Conservation (phyloP, 2,329 filamentous ascomycete species). For the Xylaria sp. region DNA sequence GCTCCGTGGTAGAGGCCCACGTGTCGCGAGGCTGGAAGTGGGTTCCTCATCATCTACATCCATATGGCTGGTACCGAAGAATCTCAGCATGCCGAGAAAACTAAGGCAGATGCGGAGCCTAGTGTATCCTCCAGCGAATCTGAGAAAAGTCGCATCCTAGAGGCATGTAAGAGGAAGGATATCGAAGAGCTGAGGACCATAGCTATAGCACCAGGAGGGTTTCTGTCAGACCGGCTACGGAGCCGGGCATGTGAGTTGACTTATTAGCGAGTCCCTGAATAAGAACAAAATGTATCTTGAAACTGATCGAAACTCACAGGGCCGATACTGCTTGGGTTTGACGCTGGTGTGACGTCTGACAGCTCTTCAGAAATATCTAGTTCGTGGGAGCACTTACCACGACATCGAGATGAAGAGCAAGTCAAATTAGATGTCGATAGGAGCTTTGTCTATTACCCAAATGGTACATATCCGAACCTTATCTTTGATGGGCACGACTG, state of each 20-base stretch:
- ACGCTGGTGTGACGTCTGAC: constrained; percentile 37
- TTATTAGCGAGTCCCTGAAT: constrained; percentile 13
- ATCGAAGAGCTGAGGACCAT: constrained; percentile 65
- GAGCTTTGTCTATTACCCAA: constrained; percentile 97
- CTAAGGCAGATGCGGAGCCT: constrained; percentile 26
- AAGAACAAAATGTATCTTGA: constrained; percentile 6
- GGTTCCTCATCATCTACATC: constrained; percentile 11
- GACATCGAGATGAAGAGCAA: constrained; percentile 90
- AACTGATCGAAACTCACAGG: constrained; percentile 48
- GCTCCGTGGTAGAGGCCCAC: constrained; percentile 2
- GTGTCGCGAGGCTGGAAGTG: constrained; percentile 19
- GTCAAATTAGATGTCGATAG: constrained; percentile 92
- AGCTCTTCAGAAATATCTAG: constrained; percentile 40
- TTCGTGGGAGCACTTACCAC: constrained; percentile 72
- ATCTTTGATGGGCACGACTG: background rate
- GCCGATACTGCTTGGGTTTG: constrained; percentile 59
- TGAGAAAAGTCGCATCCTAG: constrained; percentile 62
- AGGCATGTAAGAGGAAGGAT: constrained; percentile 70
- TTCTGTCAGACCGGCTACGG: constrained; percentile 75
- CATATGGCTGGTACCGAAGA: constrained; percentile 39
- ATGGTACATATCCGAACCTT: constrained; percentile 63
- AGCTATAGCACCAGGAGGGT: constrained; percentile 73
- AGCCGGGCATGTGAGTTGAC: constrained; percentile 77
- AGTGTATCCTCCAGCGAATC: constrained; percentile 24
- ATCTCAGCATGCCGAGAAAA: constrained; percentile 37